phyloP scores from a whole-genome alignment of 108 stramenopile species.

The Cyclostephanos tholiformis region DNA sequence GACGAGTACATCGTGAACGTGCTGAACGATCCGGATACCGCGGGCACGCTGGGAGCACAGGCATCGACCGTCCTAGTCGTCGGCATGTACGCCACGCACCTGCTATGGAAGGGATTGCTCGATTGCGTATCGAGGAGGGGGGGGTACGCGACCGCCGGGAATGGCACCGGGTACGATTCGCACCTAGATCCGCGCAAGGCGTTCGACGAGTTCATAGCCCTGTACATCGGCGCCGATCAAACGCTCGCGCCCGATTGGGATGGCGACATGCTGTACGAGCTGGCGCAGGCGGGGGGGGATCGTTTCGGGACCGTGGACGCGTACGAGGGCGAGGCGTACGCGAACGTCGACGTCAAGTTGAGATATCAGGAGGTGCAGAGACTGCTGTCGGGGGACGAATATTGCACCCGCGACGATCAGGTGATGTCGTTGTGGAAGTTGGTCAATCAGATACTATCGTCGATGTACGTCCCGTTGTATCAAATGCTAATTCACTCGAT shows the following conservation, averaged over 20 bases:
- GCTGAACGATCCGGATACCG: constrained; percentile 43
- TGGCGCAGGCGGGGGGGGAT: constrained; percentile 57
- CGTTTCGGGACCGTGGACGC: constrained; percentile 45
- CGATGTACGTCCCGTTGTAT: constrained; percentile 72
- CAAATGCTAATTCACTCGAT: constrained; percentile 71
- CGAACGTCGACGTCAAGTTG: constrained; percentile 58
- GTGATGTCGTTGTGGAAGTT: constrained; percentile 59
- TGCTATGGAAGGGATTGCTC: constrained; percentile 61
- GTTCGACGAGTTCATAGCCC: constrained; percentile 81
- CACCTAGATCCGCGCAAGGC: constrained; percentile 48
- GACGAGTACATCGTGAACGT: constrained; percentile 55
- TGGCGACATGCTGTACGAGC: constrained; percentile 73
- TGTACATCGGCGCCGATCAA: constrained; percentile 76
- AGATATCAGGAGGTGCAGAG: constrained; percentile 66
- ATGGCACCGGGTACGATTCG: constrained; percentile 44
- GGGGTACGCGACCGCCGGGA: constrained; percentile 51
- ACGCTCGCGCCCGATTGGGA: constrained; percentile 51
- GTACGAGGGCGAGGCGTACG: constrained; percentile 49
- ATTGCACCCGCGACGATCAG: constrained; percentile 47
- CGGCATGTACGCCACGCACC: constrained; percentile 74
- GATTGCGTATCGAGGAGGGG: constrained; percentile 54
- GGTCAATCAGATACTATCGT: constrained; percentile 56
- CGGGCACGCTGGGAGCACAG: constrained; percentile 45
- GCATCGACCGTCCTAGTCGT: constrained; percentile 64
- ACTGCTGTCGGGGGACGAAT: constrained; percentile 40